Percentiles rank a stretch among this genome's conserved stretches.
Conservation (phyloP, 495 filamentous ascomycete genomes). For the Hypomontagnella monticulosa region DNA sequence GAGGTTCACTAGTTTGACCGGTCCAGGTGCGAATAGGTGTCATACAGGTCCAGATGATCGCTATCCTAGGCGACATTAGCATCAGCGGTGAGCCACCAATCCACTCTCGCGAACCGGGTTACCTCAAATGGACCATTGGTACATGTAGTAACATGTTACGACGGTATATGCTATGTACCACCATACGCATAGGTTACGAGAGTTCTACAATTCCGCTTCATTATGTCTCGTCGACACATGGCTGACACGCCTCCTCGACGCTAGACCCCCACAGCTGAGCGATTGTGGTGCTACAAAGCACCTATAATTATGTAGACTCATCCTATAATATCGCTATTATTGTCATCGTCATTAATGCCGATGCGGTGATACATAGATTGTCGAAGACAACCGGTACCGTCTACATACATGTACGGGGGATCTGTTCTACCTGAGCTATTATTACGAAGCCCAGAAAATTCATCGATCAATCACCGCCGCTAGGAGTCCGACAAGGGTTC, state of each 20-base stretch:
- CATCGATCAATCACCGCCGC: constrained; percentile 34
- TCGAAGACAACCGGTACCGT: constrained; percentile 40
- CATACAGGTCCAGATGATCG: constrained; percentile 30
- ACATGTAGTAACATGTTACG: constrained; percentile 11
- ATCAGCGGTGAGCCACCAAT: constrained; percentile 43
- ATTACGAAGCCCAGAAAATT: constrained; percentile 32
- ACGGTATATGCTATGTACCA: constrained; percentile 16
- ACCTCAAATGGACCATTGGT: constrained; percentile 24
- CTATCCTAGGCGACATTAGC: constrained; percentile 37
- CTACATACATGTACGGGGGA: constrained; percentile 22
- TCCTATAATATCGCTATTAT: constrained; percentile 36
- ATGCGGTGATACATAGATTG: constrained; percentile 43
- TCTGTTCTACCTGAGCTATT: constrained; percentile 26
- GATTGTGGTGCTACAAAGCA: constrained; percentile 32
- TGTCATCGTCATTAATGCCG: constrained; percentile 33
- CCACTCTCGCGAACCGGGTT: constrained; percentile 28
- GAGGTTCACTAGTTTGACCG: constrained; percentile 23
- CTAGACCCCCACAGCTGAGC: constrained; percentile 31
- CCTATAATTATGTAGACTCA: constrained; percentile 10
- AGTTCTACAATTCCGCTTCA: constrained; percentile 9
- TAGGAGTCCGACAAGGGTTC: constrained; percentile 27
- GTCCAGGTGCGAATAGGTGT: constrained; percentile 19
- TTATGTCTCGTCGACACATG: constrained; percentile 43
- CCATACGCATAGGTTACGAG: not conserved
- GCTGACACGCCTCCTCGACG: constrained; percentile 19